Evolutionary conservation across 441 rosid genomes (phyloP).

Genomic region (Hura crepitans): DNA sequence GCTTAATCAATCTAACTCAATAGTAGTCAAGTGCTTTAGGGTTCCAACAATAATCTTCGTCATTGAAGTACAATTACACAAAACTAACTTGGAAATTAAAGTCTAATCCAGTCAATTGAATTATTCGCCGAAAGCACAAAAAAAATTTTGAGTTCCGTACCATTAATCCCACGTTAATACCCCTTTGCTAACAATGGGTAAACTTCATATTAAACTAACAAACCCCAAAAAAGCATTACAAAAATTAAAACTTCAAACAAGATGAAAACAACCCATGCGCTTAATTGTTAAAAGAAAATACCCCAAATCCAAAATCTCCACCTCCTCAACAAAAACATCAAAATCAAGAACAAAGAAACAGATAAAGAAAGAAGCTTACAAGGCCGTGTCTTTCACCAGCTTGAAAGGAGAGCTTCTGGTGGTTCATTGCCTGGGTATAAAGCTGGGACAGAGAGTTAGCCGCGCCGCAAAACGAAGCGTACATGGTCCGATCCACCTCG

Average conservation of each 20-base stretch:
- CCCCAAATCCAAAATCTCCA: background rate
- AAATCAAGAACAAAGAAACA: constrained; percentile 3
- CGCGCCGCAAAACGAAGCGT: constrained; percentile 75
- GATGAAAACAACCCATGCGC: background rate
- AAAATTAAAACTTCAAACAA: background rate
- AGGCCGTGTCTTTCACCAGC: constrained; percentile 91
- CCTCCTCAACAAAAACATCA: background rate
- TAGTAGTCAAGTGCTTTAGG: background rate
- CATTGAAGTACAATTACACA: background rate
- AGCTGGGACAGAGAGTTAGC: constrained; percentile 89
- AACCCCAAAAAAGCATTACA: background rate
- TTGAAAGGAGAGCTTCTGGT: constrained; percentile 76
- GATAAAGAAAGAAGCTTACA: constrained; percentile 30
- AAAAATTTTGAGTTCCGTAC: background rate
- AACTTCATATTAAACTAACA: constrained; percentile 2
- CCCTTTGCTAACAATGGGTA: background rate
- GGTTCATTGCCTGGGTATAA: constrained; percentile 83
- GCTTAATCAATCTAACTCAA: background rate
- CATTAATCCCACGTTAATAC: background rate
- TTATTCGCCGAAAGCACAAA: background rate
- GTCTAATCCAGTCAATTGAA: background rate
- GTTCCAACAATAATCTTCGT: background rate
- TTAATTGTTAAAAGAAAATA: background rate
- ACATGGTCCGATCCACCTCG: constrained; percentile 94
- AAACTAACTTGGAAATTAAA: background rate